These are phyloP conservation scores for Pseudogymnoascus sp. DNA, from an alignment of 2,329 filamentous ascomycete genomes.

Conservation along the genomic window DNA sequence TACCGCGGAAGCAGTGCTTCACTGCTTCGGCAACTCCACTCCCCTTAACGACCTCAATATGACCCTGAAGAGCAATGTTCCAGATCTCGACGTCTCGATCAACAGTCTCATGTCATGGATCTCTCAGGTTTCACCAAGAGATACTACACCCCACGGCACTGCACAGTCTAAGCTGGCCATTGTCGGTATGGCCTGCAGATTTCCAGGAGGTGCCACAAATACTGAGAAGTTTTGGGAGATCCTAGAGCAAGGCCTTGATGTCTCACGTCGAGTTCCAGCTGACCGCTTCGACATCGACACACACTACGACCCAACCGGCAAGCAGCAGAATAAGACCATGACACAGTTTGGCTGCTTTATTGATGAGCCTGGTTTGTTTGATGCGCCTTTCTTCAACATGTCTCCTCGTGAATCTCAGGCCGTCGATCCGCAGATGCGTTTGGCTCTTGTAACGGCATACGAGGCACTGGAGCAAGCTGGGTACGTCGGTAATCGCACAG, in stretches of 20 bases:
- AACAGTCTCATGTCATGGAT: slow-evolving; percentile 5
- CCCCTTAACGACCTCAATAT: neutral
- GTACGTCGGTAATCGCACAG: slow-evolving; percentile 43
- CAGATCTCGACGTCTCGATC: neutral
- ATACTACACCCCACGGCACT: slow-evolving; percentile 30
- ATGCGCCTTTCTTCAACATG: slow-evolving; percentile 78
- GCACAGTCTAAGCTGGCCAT: slow-evolving; percentile 46
- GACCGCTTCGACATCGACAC: slow-evolving; percentile 66
- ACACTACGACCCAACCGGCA: slow-evolving; percentile 63
- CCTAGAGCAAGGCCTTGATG: slow-evolving; percentile 57
- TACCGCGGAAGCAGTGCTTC: neutral
- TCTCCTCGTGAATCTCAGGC: slow-evolving; percentile 71
- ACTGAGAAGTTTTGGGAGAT: slow-evolving; percentile 31
- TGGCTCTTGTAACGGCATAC: slow-evolving; percentile 68
- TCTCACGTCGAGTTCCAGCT: slow-evolving; percentile 53
- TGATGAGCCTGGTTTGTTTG: slow-evolving; percentile 67
- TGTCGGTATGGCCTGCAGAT: slow-evolving; percentile 31
- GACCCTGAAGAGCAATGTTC: neutral
- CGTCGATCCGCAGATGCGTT: slow-evolving; percentile 70
- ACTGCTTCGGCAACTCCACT: neutral
- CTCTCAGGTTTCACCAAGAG: neutral
- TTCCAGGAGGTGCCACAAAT: slow-evolving; percentile 36
- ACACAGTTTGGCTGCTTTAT: slow-evolving; percentile 66
- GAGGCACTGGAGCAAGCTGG: slow-evolving; percentile 74
- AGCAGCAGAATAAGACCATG: slow-evolving; percentile 66